Evolutionary conservation across 164 flowering plant species (phyloP).

Genomic region (Warburgia ugandensis): DNA sequence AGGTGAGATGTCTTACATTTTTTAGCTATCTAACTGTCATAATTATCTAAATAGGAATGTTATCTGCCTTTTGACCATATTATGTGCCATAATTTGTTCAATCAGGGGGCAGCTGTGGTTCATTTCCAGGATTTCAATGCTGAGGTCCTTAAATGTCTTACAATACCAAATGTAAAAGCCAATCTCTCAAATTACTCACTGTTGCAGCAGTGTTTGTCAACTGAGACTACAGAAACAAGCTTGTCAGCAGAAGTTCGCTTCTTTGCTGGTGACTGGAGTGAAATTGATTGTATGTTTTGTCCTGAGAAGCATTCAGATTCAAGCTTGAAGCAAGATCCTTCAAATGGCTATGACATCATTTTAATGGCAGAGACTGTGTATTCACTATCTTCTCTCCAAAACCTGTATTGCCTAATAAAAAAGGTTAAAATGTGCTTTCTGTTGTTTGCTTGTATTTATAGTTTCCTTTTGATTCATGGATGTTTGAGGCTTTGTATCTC

Average conservation of each 20-base stretch:
- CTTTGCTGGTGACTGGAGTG: slow-evolving; percentile 88
- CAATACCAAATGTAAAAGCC: slow-evolving; percentile 77
- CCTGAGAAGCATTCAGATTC: slow-evolving; percentile 9
- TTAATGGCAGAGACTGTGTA: slow-evolving; percentile 98
- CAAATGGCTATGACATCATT: slow-evolving; percentile 69
- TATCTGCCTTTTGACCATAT: not conserved
- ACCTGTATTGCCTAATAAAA: slow-evolving; percentile 67
- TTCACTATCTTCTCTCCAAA: slow-evolving; percentile 51
- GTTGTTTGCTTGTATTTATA: slow-evolving; percentile 2
- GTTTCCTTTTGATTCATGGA: not conserved
- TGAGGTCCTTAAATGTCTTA: slow-evolving; percentile 78
- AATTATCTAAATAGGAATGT: not conserved
- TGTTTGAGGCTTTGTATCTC: not conserved
- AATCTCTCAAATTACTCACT: slow-evolving; percentile 32
- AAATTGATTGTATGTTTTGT: slow-evolving; percentile 51
- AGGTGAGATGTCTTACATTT: slow-evolving; percentile 36
- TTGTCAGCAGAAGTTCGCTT: slow-evolving; percentile 43
- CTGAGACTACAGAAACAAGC: slow-evolving; percentile 12
- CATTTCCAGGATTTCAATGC: slow-evolving; percentile 98
- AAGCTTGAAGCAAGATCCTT: slow-evolving; percentile 11
- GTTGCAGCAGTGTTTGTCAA: slow-evolving; percentile 1
- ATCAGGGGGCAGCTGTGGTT: slow-evolving; percentile 62
- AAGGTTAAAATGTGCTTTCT: slow-evolving; percentile 35
- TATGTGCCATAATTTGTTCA: slow-evolving; percentile 4
- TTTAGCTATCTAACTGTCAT: not conserved